Evolutionary conservation across 73 alveolate species (phyloP).

Genomic region (Symbiodinium natans): DNA sequence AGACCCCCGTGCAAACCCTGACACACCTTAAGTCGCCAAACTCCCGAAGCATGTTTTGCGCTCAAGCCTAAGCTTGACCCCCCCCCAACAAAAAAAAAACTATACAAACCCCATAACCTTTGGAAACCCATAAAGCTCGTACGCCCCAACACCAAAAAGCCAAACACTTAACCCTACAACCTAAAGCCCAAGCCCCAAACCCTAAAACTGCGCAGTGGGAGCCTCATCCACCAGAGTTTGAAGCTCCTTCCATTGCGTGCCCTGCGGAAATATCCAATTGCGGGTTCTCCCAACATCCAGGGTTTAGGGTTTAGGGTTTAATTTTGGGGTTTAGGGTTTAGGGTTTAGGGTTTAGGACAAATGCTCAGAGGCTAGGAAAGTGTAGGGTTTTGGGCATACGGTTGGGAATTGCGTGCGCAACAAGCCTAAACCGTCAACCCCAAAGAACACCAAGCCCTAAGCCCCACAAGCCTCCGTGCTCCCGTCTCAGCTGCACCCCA

Average conservation of each 20-base stretch:
- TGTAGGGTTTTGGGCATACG: no score
- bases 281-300: neutral
- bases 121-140: neutral
- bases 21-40: neutral
- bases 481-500: no score
- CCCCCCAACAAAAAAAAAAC: neutral
- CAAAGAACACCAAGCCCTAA: no score
- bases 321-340: no score
- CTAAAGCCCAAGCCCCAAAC: neutral
- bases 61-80: neutral
- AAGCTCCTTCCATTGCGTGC: constrained; percentile 66
- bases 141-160: neutral
- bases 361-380: no score
- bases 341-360: no score
- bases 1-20: no score
- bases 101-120: neutral
- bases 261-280: neutral
- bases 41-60: neutral
- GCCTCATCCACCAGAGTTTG: constrained; percentile 67
- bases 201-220: no score
- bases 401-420: no score
- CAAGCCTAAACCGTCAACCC: no score
- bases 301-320: neutral
- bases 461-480: no score
- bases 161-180: neutral